phyloP scores from a whole-genome alignment of 371 early-diverging fungal genomes.

The Mucor lusitanicus region DNA sequence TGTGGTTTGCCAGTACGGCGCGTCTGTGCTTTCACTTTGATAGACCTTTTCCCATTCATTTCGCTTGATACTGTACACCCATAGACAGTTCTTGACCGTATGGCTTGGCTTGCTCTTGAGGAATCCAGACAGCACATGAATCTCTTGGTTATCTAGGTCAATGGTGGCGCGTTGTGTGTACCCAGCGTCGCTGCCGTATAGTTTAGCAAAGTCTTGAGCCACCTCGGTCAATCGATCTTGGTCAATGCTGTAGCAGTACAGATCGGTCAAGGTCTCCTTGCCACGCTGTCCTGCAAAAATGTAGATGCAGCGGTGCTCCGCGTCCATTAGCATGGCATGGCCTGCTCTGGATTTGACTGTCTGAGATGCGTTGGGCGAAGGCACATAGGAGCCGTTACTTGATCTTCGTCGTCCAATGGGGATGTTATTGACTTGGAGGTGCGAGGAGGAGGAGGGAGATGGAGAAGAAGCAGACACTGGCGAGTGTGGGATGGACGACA shows the following conservation, averaged over 20 bases:
- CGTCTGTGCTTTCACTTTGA: conserved; percentile 59
- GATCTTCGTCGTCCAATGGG: conserved; percentile 6
- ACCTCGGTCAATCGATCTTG: conserved; percentile 74
- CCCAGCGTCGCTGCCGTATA: conserved; percentile 69
- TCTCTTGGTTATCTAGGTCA: conserved; percentile 72
- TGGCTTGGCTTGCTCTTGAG: conserved; percentile 59
- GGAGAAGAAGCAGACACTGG: background rate
- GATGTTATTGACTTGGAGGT: background rate
- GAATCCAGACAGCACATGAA: conserved; percentile 75
- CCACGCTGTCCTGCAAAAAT: conserved; percentile 90
- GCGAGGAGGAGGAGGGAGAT: background rate
- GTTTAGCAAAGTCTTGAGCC: conserved; percentile 71
- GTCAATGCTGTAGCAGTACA: conserved; percentile 82
- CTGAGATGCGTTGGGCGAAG: conserved; percentile 47
- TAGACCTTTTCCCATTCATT: conserved; percentile 77
- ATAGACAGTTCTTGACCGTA: conserved; percentile 61
- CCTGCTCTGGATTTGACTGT: conserved; percentile 81
- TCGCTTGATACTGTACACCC: conserved; percentile 67
- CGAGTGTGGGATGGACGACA: background rate
- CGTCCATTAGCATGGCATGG: conserved; percentile 89
- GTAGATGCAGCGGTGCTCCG: conserved; percentile 69
- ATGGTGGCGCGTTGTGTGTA: conserved; percentile 88
- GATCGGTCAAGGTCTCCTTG: conserved; percentile 76
- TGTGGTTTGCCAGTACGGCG: conserved; percentile 14
- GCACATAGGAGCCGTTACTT: conserved; percentile 14